Conservation (phyloP, 495 filamentous ascomycete species). For the Chaetomium tenue region DNA sequence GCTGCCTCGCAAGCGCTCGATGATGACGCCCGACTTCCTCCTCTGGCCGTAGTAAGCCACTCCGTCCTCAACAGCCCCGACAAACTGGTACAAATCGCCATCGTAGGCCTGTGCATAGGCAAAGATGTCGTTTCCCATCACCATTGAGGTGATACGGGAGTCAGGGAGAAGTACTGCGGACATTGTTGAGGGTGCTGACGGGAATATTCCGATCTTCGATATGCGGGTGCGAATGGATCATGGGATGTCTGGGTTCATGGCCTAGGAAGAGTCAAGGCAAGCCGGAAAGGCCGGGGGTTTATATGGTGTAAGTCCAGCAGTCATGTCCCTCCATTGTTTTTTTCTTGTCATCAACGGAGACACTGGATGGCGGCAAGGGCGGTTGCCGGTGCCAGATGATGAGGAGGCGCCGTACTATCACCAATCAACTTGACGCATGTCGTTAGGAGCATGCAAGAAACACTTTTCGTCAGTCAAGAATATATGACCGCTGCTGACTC, state of each 20-base stretch:
- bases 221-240: background rate
- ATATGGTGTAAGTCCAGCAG: background rate
- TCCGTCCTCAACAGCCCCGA: background rate
- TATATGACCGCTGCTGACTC: background rate
- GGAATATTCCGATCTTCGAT: background rate
- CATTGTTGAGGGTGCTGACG: background rate
- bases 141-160: conserved; percentile 5
- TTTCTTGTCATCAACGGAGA: background rate
- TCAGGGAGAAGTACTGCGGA: background rate
- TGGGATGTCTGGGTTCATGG: background rate
- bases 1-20: conserved; percentile 6
- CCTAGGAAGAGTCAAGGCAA: background rate
- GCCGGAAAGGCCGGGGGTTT: background rate
- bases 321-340: background rate
- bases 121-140: conserved; percentile 6
- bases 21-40: conserved; percentile 5
- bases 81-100: conserved; percentile 4
- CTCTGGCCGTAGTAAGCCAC: conserved; percentile 12
- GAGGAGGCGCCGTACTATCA: background rate
- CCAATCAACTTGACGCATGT: background rate
- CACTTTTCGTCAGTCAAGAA: background rate
- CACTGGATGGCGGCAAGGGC: background rate
- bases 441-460: background rate
- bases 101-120: conserved; percentile 1
- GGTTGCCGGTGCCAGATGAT: background rate